These are phyloP conservation scores for Aphanomyces cochlioides DNA, from an alignment of 352 stramenopile species.

Conservation along the genomic window DNA sequence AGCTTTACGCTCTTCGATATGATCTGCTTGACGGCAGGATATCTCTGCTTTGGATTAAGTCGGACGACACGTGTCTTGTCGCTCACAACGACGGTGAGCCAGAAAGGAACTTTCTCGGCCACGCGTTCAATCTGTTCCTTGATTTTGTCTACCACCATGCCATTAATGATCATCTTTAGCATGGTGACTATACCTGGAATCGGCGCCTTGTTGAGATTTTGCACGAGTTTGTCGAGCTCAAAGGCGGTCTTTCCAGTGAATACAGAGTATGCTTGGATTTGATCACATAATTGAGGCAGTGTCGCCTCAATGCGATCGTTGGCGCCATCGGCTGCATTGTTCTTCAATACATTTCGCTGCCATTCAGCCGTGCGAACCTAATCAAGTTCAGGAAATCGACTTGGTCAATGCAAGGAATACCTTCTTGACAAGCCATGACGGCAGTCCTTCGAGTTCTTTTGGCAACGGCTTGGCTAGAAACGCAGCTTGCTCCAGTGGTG, in stretches of 20 bases:
- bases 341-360: conserved; percentile 38
- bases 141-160: conserved; percentile 39
- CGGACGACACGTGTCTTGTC: conserved; percentile 32
- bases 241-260: conserved; percentile 65
- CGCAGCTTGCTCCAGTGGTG: conserved; percentile 22
- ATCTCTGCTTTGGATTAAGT: conserved; percentile 24
- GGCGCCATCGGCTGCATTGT: conserved; percentile 43
- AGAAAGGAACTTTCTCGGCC: conserved; percentile 66
- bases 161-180: neutral
- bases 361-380: conserved; percentile 53
- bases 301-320: conserved; percentile 47
- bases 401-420: conserved; percentile 20
- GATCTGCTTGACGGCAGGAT: conserved; percentile 21
- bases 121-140: conserved; percentile 68
- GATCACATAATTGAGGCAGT: conserved; percentile 67
- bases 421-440: conserved; percentile 72
- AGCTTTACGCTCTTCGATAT: neutral
- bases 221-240: conserved; percentile 43
- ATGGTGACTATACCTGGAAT: conserved; percentile 31
- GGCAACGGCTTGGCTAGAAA: conserved; percentile 61
- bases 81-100: conserved; percentile 59
- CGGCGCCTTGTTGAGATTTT: conserved; percentile 45
- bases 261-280: conserved; percentile 67
- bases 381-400: neutral
- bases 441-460: conserved; percentile 58